Conservation (phyloP, 129 eudicot species). For the Solidago caesia region DNA sequence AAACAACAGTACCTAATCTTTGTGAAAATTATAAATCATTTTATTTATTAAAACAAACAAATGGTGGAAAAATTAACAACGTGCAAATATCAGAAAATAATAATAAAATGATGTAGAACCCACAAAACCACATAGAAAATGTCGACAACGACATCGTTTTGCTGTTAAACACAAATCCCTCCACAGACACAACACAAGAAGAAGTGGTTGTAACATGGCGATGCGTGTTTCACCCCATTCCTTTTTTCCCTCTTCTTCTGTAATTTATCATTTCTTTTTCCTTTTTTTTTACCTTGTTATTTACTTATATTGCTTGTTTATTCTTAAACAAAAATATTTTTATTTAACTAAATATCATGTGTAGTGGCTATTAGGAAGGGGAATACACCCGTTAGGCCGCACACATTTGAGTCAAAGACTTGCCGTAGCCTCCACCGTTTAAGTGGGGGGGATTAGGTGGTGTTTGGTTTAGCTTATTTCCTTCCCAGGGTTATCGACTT, state of each 20-base stretch:
- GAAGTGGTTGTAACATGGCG: conserved; percentile 7
- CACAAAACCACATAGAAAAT: conserved; percentile 14
- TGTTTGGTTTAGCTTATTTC: no score
- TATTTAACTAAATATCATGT: no score
- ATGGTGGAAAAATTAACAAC: not conserved
- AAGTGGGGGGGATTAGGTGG: no score
- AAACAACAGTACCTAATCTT: no score
- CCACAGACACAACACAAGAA: not conserved
- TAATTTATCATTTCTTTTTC: conserved; percentile 12
- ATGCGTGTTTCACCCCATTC: conserved; percentile 31
- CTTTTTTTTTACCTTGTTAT: not conserved
- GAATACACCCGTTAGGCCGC: no score
- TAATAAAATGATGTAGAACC: not conserved
- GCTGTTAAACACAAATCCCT: not conserved
- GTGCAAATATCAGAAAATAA: not conserved
- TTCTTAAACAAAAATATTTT: no score
- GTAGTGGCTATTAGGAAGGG: no score
- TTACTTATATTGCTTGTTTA: not conserved
- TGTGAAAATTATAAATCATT: no score
- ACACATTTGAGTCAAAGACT: no score
- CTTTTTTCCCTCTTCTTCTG: conserved; percentile 15
- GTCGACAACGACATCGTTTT: not conserved
- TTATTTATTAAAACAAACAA: no score
- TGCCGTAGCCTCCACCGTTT: no score
- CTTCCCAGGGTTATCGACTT: no score